These are phyloP conservation scores for Podospora pseudocomata DNA, from an alignment of 495 filamentous ascomycete species.

Conservation along the genomic window DNA sequence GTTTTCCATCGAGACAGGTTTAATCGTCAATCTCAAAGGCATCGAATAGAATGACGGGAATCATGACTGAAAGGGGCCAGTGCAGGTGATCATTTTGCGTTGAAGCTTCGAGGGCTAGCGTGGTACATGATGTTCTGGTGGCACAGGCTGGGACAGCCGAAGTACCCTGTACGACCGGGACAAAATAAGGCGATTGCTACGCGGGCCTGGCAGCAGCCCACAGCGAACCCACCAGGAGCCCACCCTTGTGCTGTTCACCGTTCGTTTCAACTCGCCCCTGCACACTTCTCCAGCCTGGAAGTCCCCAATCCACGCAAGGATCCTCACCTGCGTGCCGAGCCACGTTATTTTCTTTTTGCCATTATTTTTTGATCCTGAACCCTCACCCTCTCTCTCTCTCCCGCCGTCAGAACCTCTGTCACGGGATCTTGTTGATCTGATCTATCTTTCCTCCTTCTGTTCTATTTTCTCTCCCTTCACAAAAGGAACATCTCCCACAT, in stretches of 20 bases:
- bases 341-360: slow-evolving; percentile 29
- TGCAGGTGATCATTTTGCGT: not conserved
- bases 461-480: not conserved
- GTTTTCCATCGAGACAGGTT: no score
- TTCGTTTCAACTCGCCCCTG: slow-evolving; percentile 31
- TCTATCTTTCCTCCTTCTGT: not conserved
- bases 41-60: no score
- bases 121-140: not conserved
- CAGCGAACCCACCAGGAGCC: slow-evolving; percentile 9
- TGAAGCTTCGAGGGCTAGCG: not conserved
- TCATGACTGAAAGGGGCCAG: no score
- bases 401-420: slow-evolving; percentile 3
- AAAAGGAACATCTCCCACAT: not conserved
- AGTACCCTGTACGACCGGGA: slow-evolving; percentile 1
- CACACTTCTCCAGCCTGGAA: slow-evolving; percentile 14
- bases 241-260: slow-evolving; percentile 16
- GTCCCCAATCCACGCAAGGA: slow-evolving; percentile 18
- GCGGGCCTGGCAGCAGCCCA: slow-evolving; percentile 3
- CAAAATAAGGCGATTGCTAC: slow-evolving; percentile 2
- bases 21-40: no score
- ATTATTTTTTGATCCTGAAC: slow-evolving; percentile 16
- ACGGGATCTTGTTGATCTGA: not conserved
- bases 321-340: slow-evolving; percentile 31
- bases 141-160: not conserved
- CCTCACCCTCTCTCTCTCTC: not conserved